Conservation (phyloP, 768 basidiomycete species). For the Ramaria rubella region DNA sequence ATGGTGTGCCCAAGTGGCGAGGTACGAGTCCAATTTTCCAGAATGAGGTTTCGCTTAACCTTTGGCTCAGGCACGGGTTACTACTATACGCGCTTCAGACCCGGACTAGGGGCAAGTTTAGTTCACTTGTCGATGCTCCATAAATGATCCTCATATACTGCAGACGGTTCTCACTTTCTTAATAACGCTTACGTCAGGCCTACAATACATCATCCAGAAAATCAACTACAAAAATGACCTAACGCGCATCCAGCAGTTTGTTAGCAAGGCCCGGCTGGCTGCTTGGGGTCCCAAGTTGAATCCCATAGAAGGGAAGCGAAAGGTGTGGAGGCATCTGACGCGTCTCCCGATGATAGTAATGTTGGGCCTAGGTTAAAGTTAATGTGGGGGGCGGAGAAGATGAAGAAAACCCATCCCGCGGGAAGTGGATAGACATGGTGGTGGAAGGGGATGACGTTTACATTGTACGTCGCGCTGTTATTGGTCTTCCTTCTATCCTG, state of each 20-base stretch:
- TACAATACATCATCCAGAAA: constrained; percentile 77
- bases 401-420: constrained; percentile 31
- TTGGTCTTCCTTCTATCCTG: background rate
- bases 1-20: constrained; percentile 94
- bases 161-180: constrained; percentile 78
- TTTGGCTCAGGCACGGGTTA: constrained; percentile 63
- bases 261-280: constrained; percentile 53
- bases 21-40: constrained; percentile 27
- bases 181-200: constrained; percentile 60
- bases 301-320: constrained; percentile 57
- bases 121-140: background rate
- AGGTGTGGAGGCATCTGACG: constrained; percentile 37
- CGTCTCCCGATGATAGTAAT: constrained; percentile 1
- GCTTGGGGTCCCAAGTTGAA: constrained; percentile 81
- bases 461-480: constrained; percentile 45
- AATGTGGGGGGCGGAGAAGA: constrained; percentile 59
- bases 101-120: constrained; percentile 71
- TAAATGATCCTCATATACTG: constrained; percentile 4
- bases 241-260: constrained; percentile 55
- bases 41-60: background rate
- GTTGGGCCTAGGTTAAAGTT: constrained; percentile 54
- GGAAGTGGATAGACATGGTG: constrained; percentile 67
- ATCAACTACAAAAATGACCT: constrained; percentile 74
- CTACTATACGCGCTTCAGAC: constrained; percentile 93
- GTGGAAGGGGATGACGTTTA: constrained; percentile 73